Evolutionary conservation across 1,284 basidiomycete genomes (phyloP).

Genomic region (Pseudozyma hubeiensis): DNA sequence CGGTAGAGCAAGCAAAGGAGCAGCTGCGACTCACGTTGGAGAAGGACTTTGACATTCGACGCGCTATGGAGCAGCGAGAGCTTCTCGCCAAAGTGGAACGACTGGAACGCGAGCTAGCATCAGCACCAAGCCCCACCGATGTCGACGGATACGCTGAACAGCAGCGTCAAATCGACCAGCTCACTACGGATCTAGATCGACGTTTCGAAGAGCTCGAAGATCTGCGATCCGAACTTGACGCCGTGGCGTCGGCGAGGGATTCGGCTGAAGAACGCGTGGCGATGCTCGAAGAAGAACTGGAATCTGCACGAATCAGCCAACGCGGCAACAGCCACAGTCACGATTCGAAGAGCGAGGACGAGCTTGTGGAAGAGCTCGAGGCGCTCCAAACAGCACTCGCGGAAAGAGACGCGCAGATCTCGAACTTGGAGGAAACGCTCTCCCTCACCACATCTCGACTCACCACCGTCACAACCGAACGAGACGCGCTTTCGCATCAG

Average conservation of each 20-base stretch:
- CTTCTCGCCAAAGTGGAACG: slow-evolving; percentile 6
- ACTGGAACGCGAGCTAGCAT: slow-evolving; percentile 19
- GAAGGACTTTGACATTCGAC: slow-evolving; percentile 42
- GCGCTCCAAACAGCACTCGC: neutral
- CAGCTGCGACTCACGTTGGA: slow-evolving; percentile 24
- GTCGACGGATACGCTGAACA: neutral
- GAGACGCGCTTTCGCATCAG: slow-evolving; percentile 2
- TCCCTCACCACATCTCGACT: slow-evolving; percentile 15
- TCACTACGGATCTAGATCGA: slow-evolving; percentile 24
- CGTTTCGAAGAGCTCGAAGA: slow-evolving; percentile 34
- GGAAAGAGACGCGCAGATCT: slow-evolving; percentile 13
- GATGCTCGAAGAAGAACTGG: slow-evolving; percentile 20
- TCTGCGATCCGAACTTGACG: slow-evolving; percentile 24
- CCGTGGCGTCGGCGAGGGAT: neutral
- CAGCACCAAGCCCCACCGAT: neutral
- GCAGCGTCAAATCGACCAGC: slow-evolving; percentile 6
- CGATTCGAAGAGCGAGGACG: neutral
- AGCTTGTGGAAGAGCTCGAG: slow-evolving; percentile 14
- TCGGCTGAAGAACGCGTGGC: neutral
- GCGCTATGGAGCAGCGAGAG: slow-evolving; percentile 21
- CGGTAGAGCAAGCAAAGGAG: slow-evolving; percentile 20
- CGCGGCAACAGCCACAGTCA: neutral
- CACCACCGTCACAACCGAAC: slow-evolving; percentile 1
- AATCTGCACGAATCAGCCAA: neutral
- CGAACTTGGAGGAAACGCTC: slow-evolving; percentile 29